Percentiles rank a stretch among this genome's conserved stretches.
Conservation (phyloP, 805 yeast species). For the Pichia membranifaciens region DNA sequence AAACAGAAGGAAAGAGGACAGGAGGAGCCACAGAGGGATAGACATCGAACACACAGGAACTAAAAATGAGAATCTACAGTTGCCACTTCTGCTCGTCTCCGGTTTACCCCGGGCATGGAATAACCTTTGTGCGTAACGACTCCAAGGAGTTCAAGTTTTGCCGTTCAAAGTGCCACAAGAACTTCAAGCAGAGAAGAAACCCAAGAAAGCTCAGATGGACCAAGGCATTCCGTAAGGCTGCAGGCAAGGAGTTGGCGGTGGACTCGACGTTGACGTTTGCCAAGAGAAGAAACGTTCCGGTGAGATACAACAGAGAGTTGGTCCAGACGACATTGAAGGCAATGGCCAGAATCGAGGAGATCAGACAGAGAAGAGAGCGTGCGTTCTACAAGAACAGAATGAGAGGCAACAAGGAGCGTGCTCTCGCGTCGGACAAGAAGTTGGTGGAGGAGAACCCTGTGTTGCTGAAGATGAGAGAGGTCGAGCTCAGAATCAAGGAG, state of each 20-base stretch:
- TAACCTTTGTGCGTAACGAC: conserved; percentile 96
- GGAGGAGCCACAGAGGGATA: no score
- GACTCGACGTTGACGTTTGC: conserved; percentile 95
- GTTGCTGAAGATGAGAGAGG: conserved; percentile 86
- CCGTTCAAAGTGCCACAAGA: conserved; percentile 95
- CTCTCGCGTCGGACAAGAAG: conserved; percentile 78
- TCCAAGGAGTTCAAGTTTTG: conserved; percentile 97
- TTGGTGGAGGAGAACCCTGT: conserved; percentile 87
- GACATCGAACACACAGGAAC: not conserved
- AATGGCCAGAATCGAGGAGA: conserved; percentile 93
- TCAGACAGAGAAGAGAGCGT: conserved; percentile 92
- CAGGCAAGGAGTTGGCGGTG: conserved; percentile 97
- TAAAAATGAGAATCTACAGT: conserved; percentile 70
- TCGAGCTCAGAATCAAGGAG: conserved; percentile 71
- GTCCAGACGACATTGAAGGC: conserved; percentile 92
- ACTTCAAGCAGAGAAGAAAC: conserved; percentile 96
- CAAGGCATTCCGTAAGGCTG: conserved; percentile 97
- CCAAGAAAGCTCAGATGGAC: conserved; percentile 99
- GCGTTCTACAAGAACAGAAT: conserved; percentile 99
- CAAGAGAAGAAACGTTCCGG: conserved; percentile 96
- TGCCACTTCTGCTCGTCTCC: conserved; percentile 99
- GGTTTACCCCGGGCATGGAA: conserved; percentile 90
- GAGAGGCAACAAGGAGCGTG: conserved; percentile 92
- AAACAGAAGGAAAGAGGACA: no score
- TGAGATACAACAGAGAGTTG: conserved; percentile 92